Percentiles rank a stretch among this genome's conserved stretches.
Evolutionary conservation across 306 rosid genomes (phyloP).

Genomic region (Pueraria montana): DNA sequence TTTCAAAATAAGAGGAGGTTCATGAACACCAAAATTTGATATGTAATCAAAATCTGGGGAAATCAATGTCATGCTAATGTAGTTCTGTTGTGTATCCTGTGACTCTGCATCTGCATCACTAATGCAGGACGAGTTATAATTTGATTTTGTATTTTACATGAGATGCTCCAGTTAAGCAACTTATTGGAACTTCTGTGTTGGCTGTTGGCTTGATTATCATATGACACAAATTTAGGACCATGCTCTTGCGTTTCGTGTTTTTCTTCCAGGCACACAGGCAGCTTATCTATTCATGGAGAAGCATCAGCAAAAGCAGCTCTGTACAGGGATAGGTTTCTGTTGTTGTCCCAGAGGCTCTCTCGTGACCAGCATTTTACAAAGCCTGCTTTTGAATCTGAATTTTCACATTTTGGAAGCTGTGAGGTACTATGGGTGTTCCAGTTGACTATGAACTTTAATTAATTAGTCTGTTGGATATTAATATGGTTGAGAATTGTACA

Average conservation of each 20-base stretch:
- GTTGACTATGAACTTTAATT: constrained; percentile 2
- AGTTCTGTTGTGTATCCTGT: not conserved
- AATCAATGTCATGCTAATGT: not conserved
- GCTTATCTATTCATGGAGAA: constrained; percentile 79
- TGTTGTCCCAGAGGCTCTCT: constrained; percentile 84
- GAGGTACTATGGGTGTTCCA: constrained; percentile 64
- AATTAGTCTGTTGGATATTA: constrained; percentile 11
- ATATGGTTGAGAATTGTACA: constrained; percentile 1
- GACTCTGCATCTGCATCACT: not conserved
- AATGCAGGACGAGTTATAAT: constrained; percentile 2
- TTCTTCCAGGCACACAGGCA: constrained; percentile 65
- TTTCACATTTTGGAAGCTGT: constrained; percentile 79
- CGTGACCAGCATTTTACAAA: constrained; percentile 86
- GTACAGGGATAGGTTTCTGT: constrained; percentile 80
- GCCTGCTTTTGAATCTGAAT: constrained; percentile 79
- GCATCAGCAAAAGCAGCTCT: constrained; percentile 77
- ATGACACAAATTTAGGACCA: constrained; percentile 8
- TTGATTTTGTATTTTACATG: constrained; percentile 21
- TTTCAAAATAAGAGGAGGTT: not conserved
- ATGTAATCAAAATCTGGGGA: constrained; percentile 25
- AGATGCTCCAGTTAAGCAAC: not conserved
- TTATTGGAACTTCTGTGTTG: constrained; percentile 23
- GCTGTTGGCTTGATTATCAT: constrained; percentile 17
- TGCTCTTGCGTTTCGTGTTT: constrained; percentile 26
- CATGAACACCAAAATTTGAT: not conserved